These are phyloP conservation scores for Aspergillus haitiensis DNA, from an alignment of 495 filamentous ascomycete genomes.

Conservation along the genomic window DNA sequence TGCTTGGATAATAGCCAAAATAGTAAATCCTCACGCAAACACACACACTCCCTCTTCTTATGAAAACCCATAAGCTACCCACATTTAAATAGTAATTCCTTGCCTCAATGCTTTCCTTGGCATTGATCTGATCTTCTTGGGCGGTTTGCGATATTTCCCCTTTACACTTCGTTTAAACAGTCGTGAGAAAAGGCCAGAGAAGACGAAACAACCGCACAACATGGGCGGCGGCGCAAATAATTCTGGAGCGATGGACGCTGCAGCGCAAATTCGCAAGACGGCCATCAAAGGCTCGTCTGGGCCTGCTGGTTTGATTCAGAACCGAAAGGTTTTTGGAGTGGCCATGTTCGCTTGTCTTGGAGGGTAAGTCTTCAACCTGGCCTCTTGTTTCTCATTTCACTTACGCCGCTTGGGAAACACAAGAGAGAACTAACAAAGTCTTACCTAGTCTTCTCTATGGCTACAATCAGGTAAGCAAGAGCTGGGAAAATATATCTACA, in stretches of 20 bases:
- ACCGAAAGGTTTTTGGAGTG: slow-evolving; percentile 69
- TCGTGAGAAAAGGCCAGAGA: too few species aligned
- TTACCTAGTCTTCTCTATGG: slow-evolving; percentile 39
- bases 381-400: not conserved
- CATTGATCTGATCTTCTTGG: too few species aligned
- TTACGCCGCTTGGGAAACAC: not conserved
- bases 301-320: slow-evolving; percentile 63
- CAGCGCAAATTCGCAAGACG: slow-evolving; percentile 63
- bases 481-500: not conserved
- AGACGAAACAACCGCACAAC: slow-evolving; percentile 4
- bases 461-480: slow-evolving; percentile 64
- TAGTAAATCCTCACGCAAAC: not conserved
- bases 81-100: not conserved
- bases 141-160: too few species aligned
- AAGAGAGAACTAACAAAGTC: not conserved
- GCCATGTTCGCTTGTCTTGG: slow-evolving; percentile 76
- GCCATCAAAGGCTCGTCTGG: slow-evolving; percentile 64
- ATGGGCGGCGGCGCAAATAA: slow-evolving; percentile 40
- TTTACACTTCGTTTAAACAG: too few species aligned
- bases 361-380: slow-evolving; percentile 40
- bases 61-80: not conserved
- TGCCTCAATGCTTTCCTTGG: too few species aligned
- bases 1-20: slow-evolving; percentile 11
- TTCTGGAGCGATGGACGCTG: slow-evolving; percentile 51
- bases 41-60: not conserved